Base-by-base conservation (phyloP, 352 stramenopile genomes). In the Blastocystis hominis region DNA sequence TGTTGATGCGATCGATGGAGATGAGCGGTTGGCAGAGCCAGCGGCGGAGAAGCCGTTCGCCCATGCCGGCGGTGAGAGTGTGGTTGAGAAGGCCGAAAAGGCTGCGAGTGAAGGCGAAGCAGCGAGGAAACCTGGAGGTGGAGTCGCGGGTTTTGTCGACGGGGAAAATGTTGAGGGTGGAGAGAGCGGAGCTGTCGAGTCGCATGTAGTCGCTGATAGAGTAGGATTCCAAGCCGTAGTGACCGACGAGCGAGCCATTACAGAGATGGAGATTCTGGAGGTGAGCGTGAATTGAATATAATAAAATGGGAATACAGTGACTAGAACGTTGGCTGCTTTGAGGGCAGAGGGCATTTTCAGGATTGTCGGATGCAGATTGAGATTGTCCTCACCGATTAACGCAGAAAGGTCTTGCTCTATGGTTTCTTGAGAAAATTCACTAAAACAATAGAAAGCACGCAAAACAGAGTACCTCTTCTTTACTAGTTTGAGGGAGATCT, bases 1-100 rank as follows among this genome's bases (percentile, higher is more conserved):
- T 89, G 30, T 92, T 80, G 86, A 99, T 98, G 20, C 91, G 88
- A 7, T 90, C 86, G 0, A 95, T 89, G 81, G 98, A 91, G 0
- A 97, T 89, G 30, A 98, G 91, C 30, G 97, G 97, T 90, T 98
- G 95, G 62, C 95, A 91, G 68, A 99, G 93, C 96, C 96, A 99
- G n/a, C 94, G 91, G 90, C 98, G 93, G 36, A 99, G 91, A 34
- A 97, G 89, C 0, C 93, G 90, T 30, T 87, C 66, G 0, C 77
- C 77, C 20, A 87, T 78, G 7, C 77, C 77, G 34, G 62, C 50
- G 10, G 77, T 87, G 20, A 87, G 20, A 2, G 77, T 87, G 20
- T 30, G 30, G 34, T 87, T 78, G 24, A 87, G 30, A 17, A 87
- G 55, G 44, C 77, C 77, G 66, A 78, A 87, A 47, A 87, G 68